Evolutionary conservation across 768 basidiomycete genomes (phyloP), one percentile per base, ranked within the genome.

Genomic region (Phylloporus scabripes): DNA sequence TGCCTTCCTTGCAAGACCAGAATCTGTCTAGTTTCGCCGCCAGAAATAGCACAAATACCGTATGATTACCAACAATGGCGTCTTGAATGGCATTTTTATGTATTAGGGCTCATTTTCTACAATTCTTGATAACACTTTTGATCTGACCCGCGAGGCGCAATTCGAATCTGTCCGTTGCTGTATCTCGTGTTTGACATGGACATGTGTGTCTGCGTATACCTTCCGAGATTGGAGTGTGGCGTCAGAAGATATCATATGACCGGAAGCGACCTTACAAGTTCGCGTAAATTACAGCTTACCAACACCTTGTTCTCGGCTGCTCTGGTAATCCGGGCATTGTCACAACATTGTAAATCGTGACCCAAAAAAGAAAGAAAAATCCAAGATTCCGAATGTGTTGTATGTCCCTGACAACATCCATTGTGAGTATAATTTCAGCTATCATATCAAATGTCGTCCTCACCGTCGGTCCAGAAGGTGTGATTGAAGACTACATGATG

Each of bases 1-100:
- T 54, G 42, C 44, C 60, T 64, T 60, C 62, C 50, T 45, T 62
- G 51, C 12, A 62, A 49, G 42, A 18, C 52, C 60, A 48, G 53
- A 45, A 53, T 36, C 46, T 60, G 60, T 59, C 60, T 21, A 20
- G 45, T 32, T 15, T 33, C 49, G 49, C 36, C 40, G 28, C 47
- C 37, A 48, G 34, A 29, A 38, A 47, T 15, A 23, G 21, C 21
- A 23, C 21, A 26, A 29, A 31, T 18, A 46, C 31, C 29, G 47
- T 37, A 18, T 7, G n/a, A 26, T 56, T 17, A 10, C 48, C 43
- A 52, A 49, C 49, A 45, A 46, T 33, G 48, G 62, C 14, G 61
- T 53, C 43, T 33, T 34, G 42, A 51, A 46, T 29, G 44, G 49
- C 48, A 36, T 44, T 38, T 57, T 45, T 41, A 40, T 40, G 51